Conservation (phyloP, 208 protist genomes). For the Crithidia thermophila region DNA sequence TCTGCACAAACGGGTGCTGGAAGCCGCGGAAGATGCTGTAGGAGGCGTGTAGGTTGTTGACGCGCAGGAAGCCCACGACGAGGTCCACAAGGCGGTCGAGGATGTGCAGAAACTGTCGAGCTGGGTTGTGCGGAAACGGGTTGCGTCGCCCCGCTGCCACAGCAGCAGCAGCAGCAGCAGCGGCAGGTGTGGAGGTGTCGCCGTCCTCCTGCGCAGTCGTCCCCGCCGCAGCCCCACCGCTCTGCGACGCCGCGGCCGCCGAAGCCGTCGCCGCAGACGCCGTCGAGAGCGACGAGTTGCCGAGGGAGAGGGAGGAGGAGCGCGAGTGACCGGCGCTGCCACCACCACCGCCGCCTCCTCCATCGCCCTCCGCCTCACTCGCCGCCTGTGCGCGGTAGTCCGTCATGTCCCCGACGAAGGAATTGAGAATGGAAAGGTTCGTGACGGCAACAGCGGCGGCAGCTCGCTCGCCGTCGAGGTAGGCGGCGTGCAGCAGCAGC, state of each 20-base stretch:
- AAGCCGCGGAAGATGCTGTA: slow-evolving; percentile 48
- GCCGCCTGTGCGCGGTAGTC: slow-evolving; percentile 13
- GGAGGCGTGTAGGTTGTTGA: slow-evolving; percentile 64
- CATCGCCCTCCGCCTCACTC: not conserved
- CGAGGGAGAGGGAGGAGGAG: slow-evolving; percentile 2
- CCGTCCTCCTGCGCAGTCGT: no score
- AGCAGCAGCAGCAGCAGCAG: no score
- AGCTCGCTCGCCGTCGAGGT: slow-evolving; percentile 35
- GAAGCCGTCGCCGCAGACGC: slow-evolving; percentile 9
- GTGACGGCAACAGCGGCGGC: slow-evolving; percentile 18
- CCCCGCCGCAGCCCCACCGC: not conserved
- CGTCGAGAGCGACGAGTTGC: slow-evolving; percentile 3
- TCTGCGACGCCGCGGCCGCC: slow-evolving; percentile 6
- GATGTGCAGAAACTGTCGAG: slow-evolving; percentile 20
- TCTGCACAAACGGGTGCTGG: slow-evolving; percentile 47
- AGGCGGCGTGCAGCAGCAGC: slow-evolving; percentile 54
- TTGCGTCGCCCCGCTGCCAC: not conserved
- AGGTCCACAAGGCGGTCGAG: slow-evolving; percentile 50
- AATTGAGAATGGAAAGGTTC: slow-evolving; percentile 23
- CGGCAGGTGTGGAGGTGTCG: no score
- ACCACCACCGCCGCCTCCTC: not conserved
- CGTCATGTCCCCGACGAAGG: slow-evolving; percentile 14
- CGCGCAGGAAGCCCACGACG: slow-evolving; percentile 46
- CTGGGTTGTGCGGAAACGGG: slow-evolving; percentile 5
- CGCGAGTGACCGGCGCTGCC: not conserved